A percentile compares a stretch with the other conserved stretches of the same genome.
phyloP scores from a whole-genome alignment of 2,329 filamentous ascomycete species.

The Penicillium fuscoglaucum region DNA sequence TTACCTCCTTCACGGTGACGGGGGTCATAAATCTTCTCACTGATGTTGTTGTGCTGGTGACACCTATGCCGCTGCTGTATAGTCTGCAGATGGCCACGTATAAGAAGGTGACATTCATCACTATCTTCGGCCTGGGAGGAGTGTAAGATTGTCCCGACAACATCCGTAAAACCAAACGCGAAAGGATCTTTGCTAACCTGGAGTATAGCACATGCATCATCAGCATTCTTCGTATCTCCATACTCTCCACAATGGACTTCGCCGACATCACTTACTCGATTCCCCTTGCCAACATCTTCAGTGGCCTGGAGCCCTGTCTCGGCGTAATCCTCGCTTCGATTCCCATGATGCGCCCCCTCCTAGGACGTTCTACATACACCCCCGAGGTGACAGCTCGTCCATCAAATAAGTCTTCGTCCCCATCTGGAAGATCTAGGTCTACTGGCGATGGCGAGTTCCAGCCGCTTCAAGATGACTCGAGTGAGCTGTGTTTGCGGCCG shows the following conservation, averaged over 20 bases:
- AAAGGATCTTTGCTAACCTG: background rate
- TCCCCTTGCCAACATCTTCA: constrained; percentile 39
- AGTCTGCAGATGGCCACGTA: constrained; percentile 25
- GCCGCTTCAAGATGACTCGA: constrained; percentile 31
- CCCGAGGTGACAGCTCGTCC: constrained; percentile 18
- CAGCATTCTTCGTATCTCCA: constrained; percentile 37
- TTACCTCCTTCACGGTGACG: constrained; percentile 23
- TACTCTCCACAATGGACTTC: constrained; percentile 38
- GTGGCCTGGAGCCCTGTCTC: constrained; percentile 42
- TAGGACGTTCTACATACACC: constrained; percentile 28
- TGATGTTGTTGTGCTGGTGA: constrained; percentile 25
- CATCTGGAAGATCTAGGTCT: constrained; percentile 3
- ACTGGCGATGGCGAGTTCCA: constrained; percentile 25
- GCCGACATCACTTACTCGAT: constrained; percentile 38
- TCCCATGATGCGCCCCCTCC: constrained; percentile 44
- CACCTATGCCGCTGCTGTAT: constrained; percentile 25
- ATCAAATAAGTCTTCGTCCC: background rate
- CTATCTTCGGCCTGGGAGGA: constrained; percentile 25
- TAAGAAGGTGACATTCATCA: constrained; percentile 27
- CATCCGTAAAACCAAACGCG: background rate
- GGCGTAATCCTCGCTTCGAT: constrained; percentile 45
- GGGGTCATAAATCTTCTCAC: constrained; percentile 28
- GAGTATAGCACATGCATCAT: constrained; percentile 37
- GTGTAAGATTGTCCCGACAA: constrained; percentile 20
- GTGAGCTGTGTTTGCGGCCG: constrained; percentile 30